These are phyloP conservation scores for Pterocarpus macrocarpus DNA, from an alignment of 306 rosid genomes.

Conservation along the genomic window DNA sequence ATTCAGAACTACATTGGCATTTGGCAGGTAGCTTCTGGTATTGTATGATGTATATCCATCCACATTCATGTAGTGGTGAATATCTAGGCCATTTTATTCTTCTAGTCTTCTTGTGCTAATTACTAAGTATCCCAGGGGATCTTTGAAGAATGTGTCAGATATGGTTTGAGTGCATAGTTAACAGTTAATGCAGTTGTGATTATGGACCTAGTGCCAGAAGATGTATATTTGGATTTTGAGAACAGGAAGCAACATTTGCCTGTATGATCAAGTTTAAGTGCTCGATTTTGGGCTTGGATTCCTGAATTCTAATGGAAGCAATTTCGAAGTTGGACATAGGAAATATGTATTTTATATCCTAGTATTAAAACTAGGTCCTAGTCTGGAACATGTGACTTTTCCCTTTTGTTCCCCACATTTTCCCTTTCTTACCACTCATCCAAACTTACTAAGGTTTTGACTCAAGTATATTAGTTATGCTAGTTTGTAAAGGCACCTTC, in stretches of 20 bases:
- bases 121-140: not conserved
- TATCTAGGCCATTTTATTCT: conserved; percentile 28
- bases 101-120: not conserved
- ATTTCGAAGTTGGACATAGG: not conserved
- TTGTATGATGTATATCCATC: conserved; percentile 7
- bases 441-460: not conserved
- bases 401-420: not conserved
- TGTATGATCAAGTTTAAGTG: too few relatives aligned
- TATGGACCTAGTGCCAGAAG: too few relatives aligned
- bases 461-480: not conserved
- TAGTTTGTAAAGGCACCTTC: not conserved
- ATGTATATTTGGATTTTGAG: not conserved
- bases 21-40: conserved; percentile 14
- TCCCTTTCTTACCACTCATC: not conserved
- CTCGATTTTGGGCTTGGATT: not conserved
- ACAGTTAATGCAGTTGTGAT: conserved; percentile 12
- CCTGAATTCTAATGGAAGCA: not conserved
- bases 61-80: conserved; percentile 29
- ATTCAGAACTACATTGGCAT: conserved; percentile 34
- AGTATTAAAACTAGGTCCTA: too few relatives aligned
- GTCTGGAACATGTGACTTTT: not conserved
- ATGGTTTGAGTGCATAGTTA: not conserved
- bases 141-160: not conserved
- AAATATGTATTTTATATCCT: not conserved
- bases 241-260: conserved; percentile 15